Conservation (phyloP, 768 basidiomycete species). For the Agaricus sinodeliciosus region DNA sequence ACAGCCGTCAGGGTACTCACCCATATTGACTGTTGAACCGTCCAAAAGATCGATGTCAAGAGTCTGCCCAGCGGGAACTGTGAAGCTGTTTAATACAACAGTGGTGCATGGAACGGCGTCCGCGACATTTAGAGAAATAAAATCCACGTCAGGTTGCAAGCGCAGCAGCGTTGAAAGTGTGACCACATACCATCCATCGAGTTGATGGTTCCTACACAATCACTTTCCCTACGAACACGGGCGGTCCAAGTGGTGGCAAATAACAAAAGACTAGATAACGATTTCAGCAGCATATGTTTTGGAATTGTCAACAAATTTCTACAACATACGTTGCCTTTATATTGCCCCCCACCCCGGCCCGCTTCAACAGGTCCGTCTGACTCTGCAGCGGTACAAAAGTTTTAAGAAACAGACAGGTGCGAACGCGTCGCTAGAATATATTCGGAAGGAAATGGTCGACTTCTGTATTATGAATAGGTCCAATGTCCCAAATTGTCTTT, state of each 20-base stretch:
- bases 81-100: conserved; percentile 50
- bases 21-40: conserved; percentile 52
- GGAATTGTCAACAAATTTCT: not conserved
- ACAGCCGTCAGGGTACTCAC: conserved; percentile 26
- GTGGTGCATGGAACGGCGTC: conserved; percentile 49
- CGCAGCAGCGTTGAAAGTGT: not conserved
- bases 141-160: not conserved
- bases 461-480: no score
- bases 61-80: conserved; percentile 46
- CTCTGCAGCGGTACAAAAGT: no score
- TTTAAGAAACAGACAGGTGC: no score
- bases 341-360: not conserved
- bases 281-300: not conserved
- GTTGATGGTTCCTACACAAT: conserved; percentile 15
- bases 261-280: not conserved
- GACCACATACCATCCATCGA: conserved; percentile 15
- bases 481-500: no score
- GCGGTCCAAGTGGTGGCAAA: not conserved
- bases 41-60: conserved; percentile 38
- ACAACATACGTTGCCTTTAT: not conserved
- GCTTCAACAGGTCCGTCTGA: not conserved
- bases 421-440: not conserved
- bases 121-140: conserved; percentile 30
- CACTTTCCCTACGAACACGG: not conserved
- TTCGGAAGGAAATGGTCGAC: not conserved